phyloP scores from a whole-genome alignment of 768 basidiomycete genomes.

The Tricholomella constricta region DNA sequence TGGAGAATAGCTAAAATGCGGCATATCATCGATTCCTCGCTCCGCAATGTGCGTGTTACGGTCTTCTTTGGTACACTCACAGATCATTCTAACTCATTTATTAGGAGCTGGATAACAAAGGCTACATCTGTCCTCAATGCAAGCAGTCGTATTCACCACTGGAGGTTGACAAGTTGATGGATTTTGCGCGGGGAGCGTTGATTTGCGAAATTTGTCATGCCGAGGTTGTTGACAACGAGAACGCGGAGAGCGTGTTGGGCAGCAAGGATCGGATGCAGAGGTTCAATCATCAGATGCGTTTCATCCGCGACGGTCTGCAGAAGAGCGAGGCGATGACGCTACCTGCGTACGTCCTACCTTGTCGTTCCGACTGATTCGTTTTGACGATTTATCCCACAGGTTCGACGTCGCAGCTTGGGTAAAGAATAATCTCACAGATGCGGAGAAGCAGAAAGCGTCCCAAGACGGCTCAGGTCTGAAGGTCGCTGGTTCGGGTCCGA shows the following conservation, averaged over 20 bases:
- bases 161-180: constrained; percentile 83
- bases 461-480: constrained; percentile 61
- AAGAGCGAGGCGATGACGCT: constrained; percentile 87
- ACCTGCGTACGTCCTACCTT: constrained; percentile 61
- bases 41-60: constrained; percentile 71
- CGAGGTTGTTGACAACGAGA: constrained; percentile 90
- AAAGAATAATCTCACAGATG: constrained; percentile 66
- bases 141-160: constrained; percentile 81
- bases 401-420: constrained; percentile 87
- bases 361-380: neutral
- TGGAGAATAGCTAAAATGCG: constrained; percentile 96
- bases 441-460: constrained; percentile 58
- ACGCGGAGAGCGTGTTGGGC: constrained; percentile 79
- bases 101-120: constrained; percentile 96
- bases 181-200: constrained; percentile 64
- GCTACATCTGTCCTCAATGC: constrained; percentile 95
- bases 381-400: constrained; percentile 36
- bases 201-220: constrained; percentile 86
- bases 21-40: constrained; percentile 81
- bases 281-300: constrained; percentile 89
- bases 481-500: constrained; percentile 69
- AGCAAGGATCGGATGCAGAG: constrained; percentile 95
- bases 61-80: neutral
- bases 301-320: constrained; percentile 84
- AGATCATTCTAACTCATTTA: neutral